Evolutionary conservation across 805 yeast genomes (phyloP).

Genomic region (Isabelozyma gotoi): DNA sequence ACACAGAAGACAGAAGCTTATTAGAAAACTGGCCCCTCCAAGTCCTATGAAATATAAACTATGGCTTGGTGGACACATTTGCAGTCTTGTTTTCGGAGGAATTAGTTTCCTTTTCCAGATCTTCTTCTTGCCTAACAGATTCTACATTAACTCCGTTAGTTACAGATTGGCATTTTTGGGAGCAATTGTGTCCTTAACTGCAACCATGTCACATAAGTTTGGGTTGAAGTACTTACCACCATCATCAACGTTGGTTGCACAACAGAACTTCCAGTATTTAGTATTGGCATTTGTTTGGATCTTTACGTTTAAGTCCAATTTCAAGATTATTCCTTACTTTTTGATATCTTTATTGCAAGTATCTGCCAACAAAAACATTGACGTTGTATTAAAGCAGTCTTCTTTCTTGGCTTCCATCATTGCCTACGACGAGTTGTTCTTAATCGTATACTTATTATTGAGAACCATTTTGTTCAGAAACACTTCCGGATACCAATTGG

Average conservation of each 20-base stretch:
- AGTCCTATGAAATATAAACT: constrained; percentile 44
- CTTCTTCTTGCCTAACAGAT: constrained; percentile 37
- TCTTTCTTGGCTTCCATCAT: constrained; percentile 44
- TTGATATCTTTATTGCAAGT: constrained; percentile 61
- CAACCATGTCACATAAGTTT: constrained; percentile 59
- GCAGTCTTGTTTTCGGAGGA: constrained; percentile 46
- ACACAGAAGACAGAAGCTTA: constrained; percentile 24
- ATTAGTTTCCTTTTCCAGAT: constrained; percentile 36
- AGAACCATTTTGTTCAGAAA: constrained; percentile 66
- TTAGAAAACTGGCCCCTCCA: constrained; percentile 24
- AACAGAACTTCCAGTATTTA: constrained; percentile 74
- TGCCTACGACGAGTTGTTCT: constrained; percentile 59
- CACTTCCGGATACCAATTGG: constrained; percentile 68
- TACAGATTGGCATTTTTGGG: constrained; percentile 62
- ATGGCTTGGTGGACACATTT: constrained; percentile 60
- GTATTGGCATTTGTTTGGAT: constrained; percentile 59
- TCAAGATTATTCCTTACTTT: constrained; percentile 62
- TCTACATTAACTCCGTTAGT: constrained; percentile 46
- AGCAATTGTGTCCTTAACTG: constrained; percentile 48
- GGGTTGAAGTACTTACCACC: constrained; percentile 59
- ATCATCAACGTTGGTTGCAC: constrained; percentile 61
- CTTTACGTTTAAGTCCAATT: constrained; percentile 60
- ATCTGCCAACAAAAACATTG: constrained; percentile 37
- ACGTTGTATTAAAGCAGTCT: constrained; percentile 38
- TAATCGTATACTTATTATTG: constrained; percentile 51